A percentile compares a stretch with the other conserved stretches of the same genome.
Evolutionary conservation across 2,329 filamentous ascomycete genomes (phyloP).

Genomic region (Sporothrix luriei): DNA sequence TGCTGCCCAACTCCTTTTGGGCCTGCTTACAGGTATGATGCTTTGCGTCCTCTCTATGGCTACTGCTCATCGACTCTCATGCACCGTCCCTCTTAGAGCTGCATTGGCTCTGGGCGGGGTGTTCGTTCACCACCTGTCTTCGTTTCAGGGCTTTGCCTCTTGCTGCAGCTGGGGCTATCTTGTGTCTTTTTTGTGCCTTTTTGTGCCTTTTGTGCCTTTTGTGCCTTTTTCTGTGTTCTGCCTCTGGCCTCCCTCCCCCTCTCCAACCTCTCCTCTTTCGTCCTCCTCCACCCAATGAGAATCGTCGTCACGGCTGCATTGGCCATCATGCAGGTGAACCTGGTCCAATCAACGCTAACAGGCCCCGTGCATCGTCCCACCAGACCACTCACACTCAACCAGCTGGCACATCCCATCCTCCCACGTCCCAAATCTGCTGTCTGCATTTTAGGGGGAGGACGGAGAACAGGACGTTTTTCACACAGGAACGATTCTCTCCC

Average conservation of each 20-base stretch:
- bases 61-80: conserved; percentile 6
- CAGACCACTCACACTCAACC: conserved; percentile 36
- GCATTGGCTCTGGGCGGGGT: conserved; percentile 1
- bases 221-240: background rate
- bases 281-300: conserved; percentile 20
- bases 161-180: background rate
- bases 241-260: background rate
- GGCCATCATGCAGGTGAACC: conserved; percentile 34
- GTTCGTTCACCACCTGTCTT: conserved; percentile 4
- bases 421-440: conserved; percentile 29
- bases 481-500: conserved; percentile 16
- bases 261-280: background rate
- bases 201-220: background rate
- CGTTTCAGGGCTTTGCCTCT: conserved; percentile 21
- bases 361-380: conserved; percentile 31
- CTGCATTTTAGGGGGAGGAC: conserved; percentile 9
- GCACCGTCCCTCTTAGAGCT: conserved; percentile 19
- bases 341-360: conserved; percentile 36
- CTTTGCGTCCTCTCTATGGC: conserved; percentile 9
- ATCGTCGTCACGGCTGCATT: conserved; percentile 30
- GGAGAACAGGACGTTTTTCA: background rate
- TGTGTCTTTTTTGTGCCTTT: background rate
- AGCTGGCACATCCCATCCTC: conserved; percentile 33
- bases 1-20: conserved; percentile 34
- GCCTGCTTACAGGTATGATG: conserved; percentile 23